Base-by-base conservation (phyloP, 2,329 filamentous ascomycete species). In the Alternaria rosae region DNA sequence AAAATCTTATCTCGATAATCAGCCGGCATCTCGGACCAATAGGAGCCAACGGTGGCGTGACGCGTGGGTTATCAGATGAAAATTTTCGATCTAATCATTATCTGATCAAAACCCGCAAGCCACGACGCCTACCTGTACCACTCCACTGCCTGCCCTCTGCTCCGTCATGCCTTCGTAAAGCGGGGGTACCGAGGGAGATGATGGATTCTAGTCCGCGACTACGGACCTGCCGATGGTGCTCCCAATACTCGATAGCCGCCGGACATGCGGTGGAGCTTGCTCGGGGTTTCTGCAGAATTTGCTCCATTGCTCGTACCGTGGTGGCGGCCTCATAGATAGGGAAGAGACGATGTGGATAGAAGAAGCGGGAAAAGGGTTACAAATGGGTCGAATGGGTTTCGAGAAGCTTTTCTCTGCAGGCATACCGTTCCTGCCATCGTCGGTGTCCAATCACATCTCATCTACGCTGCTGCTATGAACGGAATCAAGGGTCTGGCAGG, bases 1-100 rank as follows among this genome's bases (percentile, higher is more conserved):
- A 65, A 68, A 70, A 67, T 69, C 67, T 72, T 69, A 71, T 72
- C 69, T 70, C 58, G 63, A 70, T 69, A 61, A 69, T 72, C 69
- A 56, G 41, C 63, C 61, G 63, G 60, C 65, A 67, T 64, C 17
- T 10, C 23, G 9, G 26, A 26, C 70, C 63, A 70, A 71, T 72
- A 17, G 54, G 5, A 30, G 20, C 11, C 5, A 2, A 11, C 9
- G 42, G 45, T 65, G 56, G 58, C 57, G 53, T 47, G 54, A 25
- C 28, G 44, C 43, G 47, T 23, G 41, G 30, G 61, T 71, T 70
- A 72, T 71, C 70, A 71, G 70, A 72, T 72, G 69, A 62, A 67
- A 71, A 67, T 61, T 67, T 68, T 70, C 62, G 51, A 71, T 71
- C 69, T 70, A 68, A 72, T 72, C 65, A 66, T 72, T 69, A 72